A percentile compares a stretch with the other conserved stretches of the same genome.
Conservation (phyloP, 1,139 yeast genomes). For the Saccharomycopsis phalli region DNA sequence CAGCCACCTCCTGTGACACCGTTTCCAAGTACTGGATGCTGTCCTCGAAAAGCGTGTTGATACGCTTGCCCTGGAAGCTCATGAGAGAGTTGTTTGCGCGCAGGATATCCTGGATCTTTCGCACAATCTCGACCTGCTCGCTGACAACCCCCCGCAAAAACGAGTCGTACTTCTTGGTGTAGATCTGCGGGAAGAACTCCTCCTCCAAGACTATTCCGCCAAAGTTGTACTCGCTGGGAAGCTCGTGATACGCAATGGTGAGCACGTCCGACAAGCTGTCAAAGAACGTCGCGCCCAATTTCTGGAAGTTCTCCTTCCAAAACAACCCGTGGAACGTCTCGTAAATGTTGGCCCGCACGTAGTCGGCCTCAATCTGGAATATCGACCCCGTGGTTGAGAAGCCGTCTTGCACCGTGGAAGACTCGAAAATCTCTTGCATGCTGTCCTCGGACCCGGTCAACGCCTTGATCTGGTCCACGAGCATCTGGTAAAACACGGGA, state of each 20-base stretch:
- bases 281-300: slow-evolving; percentile 22
- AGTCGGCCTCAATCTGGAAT: slow-evolving; percentile 25
- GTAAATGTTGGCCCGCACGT: slow-evolving; percentile 23
- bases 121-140: background rate
- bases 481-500: slow-evolving; percentile 1
- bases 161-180: slow-evolving; percentile 23
- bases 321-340: slow-evolving; percentile 25
- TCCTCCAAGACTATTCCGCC: slow-evolving; percentile 25
- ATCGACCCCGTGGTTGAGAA: background rate
- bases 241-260: slow-evolving; percentile 23
- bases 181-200: slow-evolving; percentile 29
- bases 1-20: slow-evolving; percentile 20
- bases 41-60: slow-evolving; percentile 13
- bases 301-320: slow-evolving; percentile 23
- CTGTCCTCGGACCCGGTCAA: background rate
- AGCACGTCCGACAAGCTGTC: slow-evolving; percentile 25
- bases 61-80: slow-evolving; percentile 19
- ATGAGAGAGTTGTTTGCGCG: slow-evolving; percentile 17
- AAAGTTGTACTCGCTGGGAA: slow-evolving; percentile 16
- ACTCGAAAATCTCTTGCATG: background rate
- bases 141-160: slow-evolving; percentile 8
- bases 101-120: background rate
- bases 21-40: slow-evolving; percentile 25
- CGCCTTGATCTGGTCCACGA: background rate
- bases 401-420: background rate